A percentile compares a stretch with the other conserved stretches of the same genome.
Conservation (phyloP, 1,284 basidiomycete species). For the Papiliotrema fonsecae region DNA sequence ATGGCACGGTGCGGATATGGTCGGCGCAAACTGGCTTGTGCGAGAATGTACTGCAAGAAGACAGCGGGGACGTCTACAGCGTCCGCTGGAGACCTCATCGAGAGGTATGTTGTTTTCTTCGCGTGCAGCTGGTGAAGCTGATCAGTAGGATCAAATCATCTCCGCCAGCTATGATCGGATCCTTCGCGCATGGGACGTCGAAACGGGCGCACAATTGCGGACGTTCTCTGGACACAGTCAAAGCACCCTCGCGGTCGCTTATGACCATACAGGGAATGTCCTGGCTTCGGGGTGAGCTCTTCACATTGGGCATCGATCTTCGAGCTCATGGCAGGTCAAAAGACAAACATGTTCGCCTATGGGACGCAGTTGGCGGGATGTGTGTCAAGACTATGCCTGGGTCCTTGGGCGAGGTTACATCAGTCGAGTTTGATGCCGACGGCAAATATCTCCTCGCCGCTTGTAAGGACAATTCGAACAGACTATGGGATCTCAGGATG, state of each 20-base stretch:
- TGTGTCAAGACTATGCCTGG: conserved; percentile 49
- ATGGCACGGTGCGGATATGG: conserved; percentile 51
- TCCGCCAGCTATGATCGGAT: conserved; percentile 52
- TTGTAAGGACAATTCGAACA: conserved; percentile 51
- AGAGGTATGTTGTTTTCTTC: conserved; percentile 18
- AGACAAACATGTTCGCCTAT: conserved; percentile 51
- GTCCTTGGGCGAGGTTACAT: conserved; percentile 51
- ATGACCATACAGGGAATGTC: conserved; percentile 49
- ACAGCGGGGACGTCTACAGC: conserved; percentile 51
- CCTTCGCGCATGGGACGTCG: conserved; percentile 50
- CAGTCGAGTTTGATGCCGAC: conserved; percentile 50
- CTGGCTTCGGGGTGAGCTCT: conserved; percentile 46
- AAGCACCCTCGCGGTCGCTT: conserved; percentile 48
- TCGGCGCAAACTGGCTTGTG: conserved; percentile 26
- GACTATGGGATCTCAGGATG: conserved; percentile 48
- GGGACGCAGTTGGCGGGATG: conserved; percentile 52
- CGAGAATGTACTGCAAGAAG: conserved; percentile 27
- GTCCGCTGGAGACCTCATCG: conserved; percentile 48
- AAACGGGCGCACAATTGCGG: conserved; percentile 46
- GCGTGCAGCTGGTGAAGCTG: not conserved
- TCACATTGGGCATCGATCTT: not conserved
- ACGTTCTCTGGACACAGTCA: conserved; percentile 52
- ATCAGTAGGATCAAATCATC: conserved; percentile 31
- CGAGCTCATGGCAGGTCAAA: conserved; percentile 36
- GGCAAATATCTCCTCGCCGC: conserved; percentile 50